Evolutionary conservation across 2,329 filamentous ascomycete species (phyloP).

Genomic region (Zymoseptoria pseudotritici): DNA sequence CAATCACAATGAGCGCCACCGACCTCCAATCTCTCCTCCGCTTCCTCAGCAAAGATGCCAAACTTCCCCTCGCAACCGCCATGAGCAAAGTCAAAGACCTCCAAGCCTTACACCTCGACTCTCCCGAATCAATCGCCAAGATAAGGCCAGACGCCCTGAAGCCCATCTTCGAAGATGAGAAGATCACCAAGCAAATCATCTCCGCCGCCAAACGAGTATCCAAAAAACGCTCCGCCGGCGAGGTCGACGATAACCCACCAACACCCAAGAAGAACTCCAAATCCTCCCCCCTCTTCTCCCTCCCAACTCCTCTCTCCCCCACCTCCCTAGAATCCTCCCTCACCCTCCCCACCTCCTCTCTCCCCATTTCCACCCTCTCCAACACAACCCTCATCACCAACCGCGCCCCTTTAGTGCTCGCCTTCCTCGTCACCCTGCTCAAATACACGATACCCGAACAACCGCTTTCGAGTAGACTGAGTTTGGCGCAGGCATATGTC

Average conservation of each 20-base stretch:
- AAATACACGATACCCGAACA: conserved; percentile 81
- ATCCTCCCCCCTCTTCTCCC: conserved; percentile 23
- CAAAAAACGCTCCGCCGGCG: conserved; percentile 46
- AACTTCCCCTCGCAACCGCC: conserved; percentile 48
- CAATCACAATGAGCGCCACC: conserved; percentile 13
- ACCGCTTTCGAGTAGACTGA: conserved; percentile 73
- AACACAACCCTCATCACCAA: conserved; percentile 61
- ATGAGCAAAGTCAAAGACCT: conserved; percentile 50
- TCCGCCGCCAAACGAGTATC: conserved; percentile 50
- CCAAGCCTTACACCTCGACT: conserved; percentile 41
- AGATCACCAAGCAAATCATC: conserved; percentile 49
- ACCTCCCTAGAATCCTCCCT: conserved; percentile 58
- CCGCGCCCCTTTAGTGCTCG: conserved; percentile 71
- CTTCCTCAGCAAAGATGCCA: conserved; percentile 52
- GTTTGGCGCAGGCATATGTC: conserved; percentile 75
- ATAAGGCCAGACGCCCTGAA: conserved; percentile 38
- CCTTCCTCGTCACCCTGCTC: conserved; percentile 66
- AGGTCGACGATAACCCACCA: conserved; percentile 21
- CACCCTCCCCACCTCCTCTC: conserved; percentile 47
- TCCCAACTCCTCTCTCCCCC: conserved; percentile 31
- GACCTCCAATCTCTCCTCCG: conserved; percentile 40
- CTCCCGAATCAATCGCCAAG: conserved; percentile 44
- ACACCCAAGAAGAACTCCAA: conserved; percentile 34
- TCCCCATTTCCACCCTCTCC: conserved; percentile 54
- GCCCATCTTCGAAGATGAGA: conserved; percentile 44